Percentiles rank a stretch among this genome's conserved stretches.
These are phyloP conservation scores for Collybia mongolica DNA, from an alignment of 768 basidiomycete genomes.

Conservation along the genomic window DNA sequence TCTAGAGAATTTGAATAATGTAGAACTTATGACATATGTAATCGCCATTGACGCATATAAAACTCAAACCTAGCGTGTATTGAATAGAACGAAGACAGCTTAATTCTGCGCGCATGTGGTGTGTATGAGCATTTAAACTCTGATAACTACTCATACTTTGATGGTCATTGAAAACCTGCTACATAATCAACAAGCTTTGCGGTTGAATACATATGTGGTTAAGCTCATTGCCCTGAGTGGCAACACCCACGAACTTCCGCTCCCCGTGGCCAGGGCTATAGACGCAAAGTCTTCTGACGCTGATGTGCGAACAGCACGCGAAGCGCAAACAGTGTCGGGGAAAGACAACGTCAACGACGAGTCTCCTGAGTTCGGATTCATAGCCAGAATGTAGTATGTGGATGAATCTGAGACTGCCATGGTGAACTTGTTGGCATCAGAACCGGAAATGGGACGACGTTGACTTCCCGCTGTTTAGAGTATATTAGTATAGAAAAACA, in stretches of 20 bases:
- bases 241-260: conserved; percentile 25
- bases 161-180: conserved; percentile 4
- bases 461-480: conserved; percentile 31
- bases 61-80: no score
- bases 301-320: conserved; percentile 26
- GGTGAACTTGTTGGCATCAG: conserved; percentile 27
- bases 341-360: conserved; percentile 29
- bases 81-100: no score
- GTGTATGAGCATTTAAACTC: no score
- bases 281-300: conserved; percentile 32
- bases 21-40: no score
- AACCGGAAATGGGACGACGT: conserved; percentile 28
- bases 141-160: no score
- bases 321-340: conserved; percentile 29
- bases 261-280: conserved; percentile 21
- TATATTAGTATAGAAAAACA: no score
- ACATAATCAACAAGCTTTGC: conserved; percentile 20
- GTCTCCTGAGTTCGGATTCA: conserved; percentile 30
- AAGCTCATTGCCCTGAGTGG: conserved; percentile 29
- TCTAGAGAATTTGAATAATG: no score
- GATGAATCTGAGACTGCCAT: conserved; percentile 28
- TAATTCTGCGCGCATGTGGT: no score
- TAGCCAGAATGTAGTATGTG: conserved; percentile 28
- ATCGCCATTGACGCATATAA: no score
- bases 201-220: conserved; percentile 32